A percentile compares a stretch with the other conserved stretches of the same genome.
Conservation (phyloP, 805 yeast species). For the Lipomyces starkeyi region DNA sequence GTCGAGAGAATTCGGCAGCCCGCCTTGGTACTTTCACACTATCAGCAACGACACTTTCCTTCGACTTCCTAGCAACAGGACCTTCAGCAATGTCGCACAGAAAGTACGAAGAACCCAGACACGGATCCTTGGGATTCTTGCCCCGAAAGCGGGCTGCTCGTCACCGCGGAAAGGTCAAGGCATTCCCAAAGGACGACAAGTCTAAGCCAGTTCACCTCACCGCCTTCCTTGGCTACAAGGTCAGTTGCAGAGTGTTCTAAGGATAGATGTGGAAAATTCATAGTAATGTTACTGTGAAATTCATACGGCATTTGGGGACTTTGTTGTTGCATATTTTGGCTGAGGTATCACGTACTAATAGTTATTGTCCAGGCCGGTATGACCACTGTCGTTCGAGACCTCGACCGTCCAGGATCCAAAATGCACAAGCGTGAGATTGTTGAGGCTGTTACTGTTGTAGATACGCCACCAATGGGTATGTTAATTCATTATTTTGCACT, state of each 20-base stretch:
- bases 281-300: background rate
- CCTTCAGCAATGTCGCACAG: slow-evolving; percentile 90
- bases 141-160: slow-evolving; percentile 99
- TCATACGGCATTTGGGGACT: background rate
- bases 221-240: slow-evolving; percentile 97
- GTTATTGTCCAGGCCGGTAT: slow-evolving; percentile 79
- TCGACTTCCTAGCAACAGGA: background rate
- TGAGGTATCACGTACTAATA: background rate
- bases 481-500: background rate
- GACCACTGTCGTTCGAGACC: slow-evolving; percentile 99
- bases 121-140: slow-evolving; percentile 98
- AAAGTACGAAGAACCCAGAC: slow-evolving; percentile 99
- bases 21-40: too few species aligned
- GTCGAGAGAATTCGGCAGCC: too few species aligned
- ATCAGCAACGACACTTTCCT: background rate
- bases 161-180: slow-evolving; percentile 98
- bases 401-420: slow-evolving; percentile 99
- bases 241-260: slow-evolving; percentile 5
- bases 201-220: slow-evolving; percentile 98
- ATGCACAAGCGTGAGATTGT: slow-evolving; percentile 99
- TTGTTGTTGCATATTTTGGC: background rate
- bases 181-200: slow-evolving; percentile 99
- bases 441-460: slow-evolving; percentile 99
- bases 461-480: slow-evolving; percentile 85
- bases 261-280: background rate